Percentiles rank a stretch among this genome's conserved stretches.
Conservation (phyloP, 2,329 filamentous ascomycete genomes). For the Escovopsis weberi region DNA sequence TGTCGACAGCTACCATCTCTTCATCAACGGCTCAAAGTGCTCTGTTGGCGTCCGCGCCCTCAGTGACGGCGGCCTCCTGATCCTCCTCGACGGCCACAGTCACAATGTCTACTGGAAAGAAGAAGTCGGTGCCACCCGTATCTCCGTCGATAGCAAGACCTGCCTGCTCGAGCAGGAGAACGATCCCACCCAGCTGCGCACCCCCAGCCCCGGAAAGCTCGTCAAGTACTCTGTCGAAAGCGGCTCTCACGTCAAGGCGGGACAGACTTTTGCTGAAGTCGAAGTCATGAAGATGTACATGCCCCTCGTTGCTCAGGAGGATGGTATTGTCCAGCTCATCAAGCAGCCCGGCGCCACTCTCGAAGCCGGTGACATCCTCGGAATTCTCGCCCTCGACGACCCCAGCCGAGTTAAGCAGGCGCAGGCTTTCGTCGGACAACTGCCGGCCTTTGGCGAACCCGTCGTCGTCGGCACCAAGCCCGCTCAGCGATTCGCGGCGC, state of each 20-base stretch:
- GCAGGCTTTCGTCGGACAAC: constrained; percentile 79
- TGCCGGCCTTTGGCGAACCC: constrained; percentile 74
- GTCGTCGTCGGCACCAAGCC: constrained; percentile 84
- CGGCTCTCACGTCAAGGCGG: constrained; percentile 80
- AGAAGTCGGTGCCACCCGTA: constrained; percentile 84
- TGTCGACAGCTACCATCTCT: constrained; percentile 86
- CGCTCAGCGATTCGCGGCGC: constrained; percentile 67
- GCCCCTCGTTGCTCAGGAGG: constrained; percentile 88
- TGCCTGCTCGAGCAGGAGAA: constrained; percentile 97
- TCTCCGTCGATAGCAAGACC: constrained; percentile 96
- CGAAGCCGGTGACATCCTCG: constrained; percentile 95
- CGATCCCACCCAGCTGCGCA: constrained; percentile 90
- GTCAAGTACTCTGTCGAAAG: constrained; percentile 97
- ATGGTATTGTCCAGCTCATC: constrained; percentile 93
- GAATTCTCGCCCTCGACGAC: constrained; percentile 89
- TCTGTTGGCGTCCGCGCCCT: constrained; percentile 84
- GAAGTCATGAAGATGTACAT: constrained; percentile 99
- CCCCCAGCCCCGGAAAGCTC: constrained; percentile 89
- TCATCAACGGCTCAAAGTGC: constrained; percentile 97
- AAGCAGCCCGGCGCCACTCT: constrained; percentile 98
- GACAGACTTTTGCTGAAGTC: constrained; percentile 88
- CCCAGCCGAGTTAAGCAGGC: constrained; percentile 94
- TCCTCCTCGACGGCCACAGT: constrained; percentile 80
- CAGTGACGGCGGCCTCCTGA: constrained; percentile 82
- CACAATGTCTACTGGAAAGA: constrained; percentile 99